These are phyloP conservation scores for Cryptococcus sp. DNA, from an alignment of 1,284 basidiomycete species.

Conservation along the genomic window DNA sequence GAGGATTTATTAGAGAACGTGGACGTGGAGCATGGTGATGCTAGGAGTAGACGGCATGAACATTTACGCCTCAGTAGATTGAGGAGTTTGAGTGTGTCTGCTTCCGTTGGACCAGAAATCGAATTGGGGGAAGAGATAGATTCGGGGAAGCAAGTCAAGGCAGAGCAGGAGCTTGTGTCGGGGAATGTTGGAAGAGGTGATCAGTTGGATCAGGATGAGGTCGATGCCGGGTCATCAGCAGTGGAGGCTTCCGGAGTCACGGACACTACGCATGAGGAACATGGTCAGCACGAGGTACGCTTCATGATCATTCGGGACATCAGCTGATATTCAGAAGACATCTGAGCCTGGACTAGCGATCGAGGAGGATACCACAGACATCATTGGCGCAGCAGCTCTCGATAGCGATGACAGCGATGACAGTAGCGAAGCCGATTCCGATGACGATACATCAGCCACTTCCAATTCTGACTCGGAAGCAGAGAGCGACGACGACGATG, in stretches of 20 bases:
- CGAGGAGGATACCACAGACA: no score
- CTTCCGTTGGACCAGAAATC: constrained; percentile 1
- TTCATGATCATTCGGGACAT: no score
- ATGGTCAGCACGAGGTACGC: no score
- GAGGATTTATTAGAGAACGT: constrained; percentile 9
- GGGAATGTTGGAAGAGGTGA: background rate
- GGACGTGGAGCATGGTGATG: constrained; percentile 11
- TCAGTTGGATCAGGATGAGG: background rate
- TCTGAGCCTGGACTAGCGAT: no score
- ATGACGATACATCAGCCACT: background rate
- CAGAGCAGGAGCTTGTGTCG: background rate
- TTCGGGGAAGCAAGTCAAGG: background rate
- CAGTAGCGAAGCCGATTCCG: constrained; percentile 4
- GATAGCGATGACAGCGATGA: constrained; percentile 35
- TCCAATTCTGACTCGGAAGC: background rate
- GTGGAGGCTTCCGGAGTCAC: no score
- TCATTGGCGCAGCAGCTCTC: no score
- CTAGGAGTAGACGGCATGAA: constrained; percentile 13
- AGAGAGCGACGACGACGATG: constrained; percentile 12
- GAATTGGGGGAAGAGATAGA: constrained; percentile 5
- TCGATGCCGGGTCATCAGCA: background rate
- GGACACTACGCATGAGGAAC: no score
- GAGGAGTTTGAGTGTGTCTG: constrained; percentile 3
- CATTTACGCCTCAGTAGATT: constrained; percentile 13
- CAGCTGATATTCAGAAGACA: no score